Evolutionary conservation across 2,329 filamentous ascomycete genomes (phyloP), one percentile per base, ranked within the genome.

Genomic region (Botrytis fabae): DNA sequence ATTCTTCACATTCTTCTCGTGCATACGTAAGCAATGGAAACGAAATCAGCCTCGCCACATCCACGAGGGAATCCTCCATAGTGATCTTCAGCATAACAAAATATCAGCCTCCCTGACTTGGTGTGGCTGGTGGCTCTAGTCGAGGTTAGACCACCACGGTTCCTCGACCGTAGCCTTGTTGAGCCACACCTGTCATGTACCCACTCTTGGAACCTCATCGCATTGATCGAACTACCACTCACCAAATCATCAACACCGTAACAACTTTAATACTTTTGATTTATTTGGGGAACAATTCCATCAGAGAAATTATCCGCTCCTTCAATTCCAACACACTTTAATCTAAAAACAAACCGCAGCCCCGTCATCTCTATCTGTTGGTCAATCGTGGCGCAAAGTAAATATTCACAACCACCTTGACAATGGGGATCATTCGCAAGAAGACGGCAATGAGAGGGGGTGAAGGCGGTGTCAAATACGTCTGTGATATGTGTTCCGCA

Each of bases 401-500:
- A 42, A 51, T 28, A 20, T 18, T 32, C 8, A 63, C 64, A 42
- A 59, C 64, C 35, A 71, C 38, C 71, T 61, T 40, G 40, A 68
- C 69, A 14, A 98, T 98, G 95, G 95, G 94, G 78, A 92, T 97
- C 80, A 97, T 98, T 82, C 92, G 95, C 81, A 98, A 98, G 87
- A 98, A 98, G 85, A 96, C 93, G 74, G 93, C 92, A 77, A 91
- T 91, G 72, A 88, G 93, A 80, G 93, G 93, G 75, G 94, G 92
- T 69, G 94, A 98, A 81, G 94, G 93, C 65, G 93, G 93, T 76
- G 93, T 94, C 46, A 98, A 98, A 82, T 99, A 97, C 82, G 94
- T 98, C 77, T 99, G 96, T 85, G 97, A 99, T 83, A 92, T 97
- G 74, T 99, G 96, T 83, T 97, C 94, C 62, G 93, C 93, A 73